These are phyloP conservation scores for Nitzschia sp. DNA, from an alignment of 108 stramenopile genomes.

Conservation along the genomic window DNA sequence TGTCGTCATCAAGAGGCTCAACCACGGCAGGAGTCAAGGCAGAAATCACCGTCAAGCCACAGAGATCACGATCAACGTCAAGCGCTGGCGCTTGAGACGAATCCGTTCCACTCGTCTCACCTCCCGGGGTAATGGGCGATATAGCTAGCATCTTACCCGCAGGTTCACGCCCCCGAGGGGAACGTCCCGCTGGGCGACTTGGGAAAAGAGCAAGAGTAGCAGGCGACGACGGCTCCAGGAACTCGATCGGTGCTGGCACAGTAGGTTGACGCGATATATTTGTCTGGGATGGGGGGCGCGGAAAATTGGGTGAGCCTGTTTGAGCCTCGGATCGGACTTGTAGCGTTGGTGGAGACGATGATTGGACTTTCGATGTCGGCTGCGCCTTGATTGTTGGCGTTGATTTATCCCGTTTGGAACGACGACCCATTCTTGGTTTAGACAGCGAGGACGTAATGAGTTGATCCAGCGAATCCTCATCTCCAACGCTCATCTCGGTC, in stretches of 20 bases:
- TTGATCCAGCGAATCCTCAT: neutral
- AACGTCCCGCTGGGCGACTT: neutral
- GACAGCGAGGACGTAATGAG: neutral
- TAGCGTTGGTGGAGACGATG: too few relatives aligned
- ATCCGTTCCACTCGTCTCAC: neutral
- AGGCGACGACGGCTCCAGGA: too few relatives aligned
- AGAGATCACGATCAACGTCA: neutral
- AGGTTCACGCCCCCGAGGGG: neutral
- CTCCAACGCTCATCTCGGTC: too few relatives aligned
- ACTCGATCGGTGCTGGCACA: neutral
- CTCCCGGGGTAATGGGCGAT: neutral
- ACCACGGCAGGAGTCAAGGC: neutral
- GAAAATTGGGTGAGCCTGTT: too few relatives aligned
- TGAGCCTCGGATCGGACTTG: too few relatives aligned
- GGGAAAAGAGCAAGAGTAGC: too few relatives aligned
- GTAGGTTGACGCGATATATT: neutral
- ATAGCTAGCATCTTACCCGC: too few relatives aligned
- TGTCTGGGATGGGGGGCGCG: neutral
- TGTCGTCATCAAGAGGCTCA: slow-evolving; percentile 1
- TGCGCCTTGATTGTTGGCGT: too few relatives aligned
- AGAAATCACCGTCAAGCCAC: neutral
- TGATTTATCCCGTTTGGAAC: neutral
- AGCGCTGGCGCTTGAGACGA: neutral
- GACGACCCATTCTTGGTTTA: neutral
- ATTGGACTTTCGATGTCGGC: too few relatives aligned